These are phyloP conservation scores for Paramyrothecium roridum DNA, from an alignment of 2,329 filamentous ascomycete species.

Conservation along the genomic window DNA sequence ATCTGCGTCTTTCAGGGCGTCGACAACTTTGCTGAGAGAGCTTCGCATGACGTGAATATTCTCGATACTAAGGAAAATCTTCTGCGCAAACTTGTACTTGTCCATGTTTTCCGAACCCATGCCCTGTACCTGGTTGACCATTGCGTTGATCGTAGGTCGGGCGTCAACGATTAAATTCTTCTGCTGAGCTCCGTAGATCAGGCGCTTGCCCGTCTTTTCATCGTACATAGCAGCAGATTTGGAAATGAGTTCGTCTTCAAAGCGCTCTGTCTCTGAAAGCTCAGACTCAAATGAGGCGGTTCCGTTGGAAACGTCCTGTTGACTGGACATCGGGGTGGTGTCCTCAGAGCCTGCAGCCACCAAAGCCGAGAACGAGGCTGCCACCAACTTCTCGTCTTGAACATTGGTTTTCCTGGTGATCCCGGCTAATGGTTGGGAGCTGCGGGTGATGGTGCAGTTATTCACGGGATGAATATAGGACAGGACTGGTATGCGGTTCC, in stretches of 20 bases:
- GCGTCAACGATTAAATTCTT: constrained; percentile 95
- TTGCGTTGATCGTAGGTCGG: constrained; percentile 87
- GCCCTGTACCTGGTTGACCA: constrained; percentile 90
- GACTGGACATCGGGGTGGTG: constrained; percentile 38
- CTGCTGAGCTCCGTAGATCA: constrained; percentile 88
- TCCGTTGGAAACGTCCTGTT: constrained; percentile 42
- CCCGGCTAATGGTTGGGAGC: constrained; percentile 87
- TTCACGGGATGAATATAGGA: constrained; percentile 96
- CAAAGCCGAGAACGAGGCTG: constrained; percentile 72
- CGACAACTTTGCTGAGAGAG: constrained; percentile 82
- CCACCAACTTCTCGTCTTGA: constrained; percentile 91
- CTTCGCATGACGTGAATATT: constrained; percentile 98
- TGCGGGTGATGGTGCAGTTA: constrained; percentile 93
- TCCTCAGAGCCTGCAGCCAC: constrained; percentile 29
- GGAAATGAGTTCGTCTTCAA: constrained; percentile 66
- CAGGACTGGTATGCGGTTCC: constrained; percentile 81
- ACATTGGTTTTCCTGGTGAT: constrained; percentile 85
- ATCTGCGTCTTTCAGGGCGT: constrained; percentile 89
- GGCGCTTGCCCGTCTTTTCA: constrained; percentile 56
- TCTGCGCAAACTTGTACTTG: constrained; percentile 87
- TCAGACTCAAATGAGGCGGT: constrained; percentile 40
- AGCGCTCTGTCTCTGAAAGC: constrained; percentile 58
- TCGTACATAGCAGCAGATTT: constrained; percentile 41
- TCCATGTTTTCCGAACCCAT: constrained; percentile 98
- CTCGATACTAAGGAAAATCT: constrained; percentile 91